Evolutionary conservation across 1,284 basidiomycete genomes (phyloP), one percentile per base, ranked within the genome.

Genomic region (Fereydounia khargensis): DNA sequence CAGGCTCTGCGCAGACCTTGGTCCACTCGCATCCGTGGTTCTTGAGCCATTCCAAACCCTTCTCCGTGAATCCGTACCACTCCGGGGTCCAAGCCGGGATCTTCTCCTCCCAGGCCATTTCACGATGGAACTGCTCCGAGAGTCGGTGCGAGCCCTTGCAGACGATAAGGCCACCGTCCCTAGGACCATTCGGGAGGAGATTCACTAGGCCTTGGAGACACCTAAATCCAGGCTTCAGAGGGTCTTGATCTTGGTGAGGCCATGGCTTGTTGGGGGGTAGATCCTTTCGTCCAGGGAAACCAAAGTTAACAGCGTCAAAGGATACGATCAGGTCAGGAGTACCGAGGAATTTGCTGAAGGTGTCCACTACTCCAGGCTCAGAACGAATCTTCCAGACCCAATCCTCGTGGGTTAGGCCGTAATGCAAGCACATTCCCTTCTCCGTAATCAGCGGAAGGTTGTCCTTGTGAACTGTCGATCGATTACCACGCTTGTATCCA

Each of bases 171-270:
- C 78, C 78, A 27, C 78, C 78, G 37, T 79, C 78, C 28, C 75
- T 47, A 1, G 74, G 73, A 4, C 78, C 78, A 55, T 78, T 78
- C 22, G 70, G 49, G 31, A 54, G 54, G 18, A 78, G 63, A 51
- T 79, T 78, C 35, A 75, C 67, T 43, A 78, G 77, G 19, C 78
- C 78, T 47, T 79, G 78, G 6, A 78, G 63, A 48, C 77, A 78
- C 57, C 78, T 68, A 47, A 76, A 73, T 33, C 64, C 68, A 4
- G 65, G 62, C 31, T 76, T 63, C 30, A 55, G 42, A 14, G 77
- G 75, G 39, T 70, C 73, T 55, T 78, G 77, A 49, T 77, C 75
- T 32, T 73, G 64, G 62, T 78, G 78, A 7, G 73, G 76, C 78
- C 77, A 79, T 0, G 76, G 70, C 44, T 25, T 62, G 47, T 37